A percentile compares a stretch with the other conserved stretches of the same genome.
Evolutionary conservation across 768 basidiomycete species (phyloP).

Genomic region (Lactarius akahatsu): DNA sequence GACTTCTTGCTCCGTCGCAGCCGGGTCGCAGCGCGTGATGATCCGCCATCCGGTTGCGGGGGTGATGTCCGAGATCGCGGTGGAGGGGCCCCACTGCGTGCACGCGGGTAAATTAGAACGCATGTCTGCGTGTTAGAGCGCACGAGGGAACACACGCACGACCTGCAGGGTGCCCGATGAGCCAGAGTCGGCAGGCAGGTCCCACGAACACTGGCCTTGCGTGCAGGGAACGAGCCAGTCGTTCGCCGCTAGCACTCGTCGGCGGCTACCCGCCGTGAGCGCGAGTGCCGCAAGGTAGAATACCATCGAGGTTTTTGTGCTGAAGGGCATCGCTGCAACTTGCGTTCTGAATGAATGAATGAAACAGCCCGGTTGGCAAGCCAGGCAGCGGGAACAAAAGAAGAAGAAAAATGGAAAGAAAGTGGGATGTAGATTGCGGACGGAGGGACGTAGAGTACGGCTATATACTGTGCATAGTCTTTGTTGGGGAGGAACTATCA

Average conservation of each 20-base stretch:
- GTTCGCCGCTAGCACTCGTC: constrained; percentile 11
- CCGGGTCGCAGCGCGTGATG: constrained; percentile 10
- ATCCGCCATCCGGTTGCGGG: constrained; percentile 13
- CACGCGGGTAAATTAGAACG: neutral
- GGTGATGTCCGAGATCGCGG: constrained; percentile 25
- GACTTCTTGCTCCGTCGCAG: neutral
- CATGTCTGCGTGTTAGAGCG: neutral
- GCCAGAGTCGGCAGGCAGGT: constrained; percentile 3
- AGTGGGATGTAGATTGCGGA: neutral
- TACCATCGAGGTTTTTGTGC: neutral
- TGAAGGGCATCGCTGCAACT: neutral
- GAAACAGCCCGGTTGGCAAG: neutral
- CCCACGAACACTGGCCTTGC: constrained; percentile 18
- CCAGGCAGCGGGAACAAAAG: neutral
- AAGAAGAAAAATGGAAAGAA: neutral
- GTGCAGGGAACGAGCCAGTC: constrained; percentile 22
- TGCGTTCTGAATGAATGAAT: neutral
- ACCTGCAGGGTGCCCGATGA: constrained; percentile 14
- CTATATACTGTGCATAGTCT: neutral
- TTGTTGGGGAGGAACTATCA: neutral
- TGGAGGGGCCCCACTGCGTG: constrained; percentile 15
- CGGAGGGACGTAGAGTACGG: neutral
- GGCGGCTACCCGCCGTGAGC: neutral
- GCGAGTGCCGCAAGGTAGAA: constrained; percentile 4
- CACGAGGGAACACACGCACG: constrained; percentile 11